Base-by-base conservation (phyloP, 2,329 filamentous ascomycete species). In the Calonectria pseudoturangicola region DNA sequence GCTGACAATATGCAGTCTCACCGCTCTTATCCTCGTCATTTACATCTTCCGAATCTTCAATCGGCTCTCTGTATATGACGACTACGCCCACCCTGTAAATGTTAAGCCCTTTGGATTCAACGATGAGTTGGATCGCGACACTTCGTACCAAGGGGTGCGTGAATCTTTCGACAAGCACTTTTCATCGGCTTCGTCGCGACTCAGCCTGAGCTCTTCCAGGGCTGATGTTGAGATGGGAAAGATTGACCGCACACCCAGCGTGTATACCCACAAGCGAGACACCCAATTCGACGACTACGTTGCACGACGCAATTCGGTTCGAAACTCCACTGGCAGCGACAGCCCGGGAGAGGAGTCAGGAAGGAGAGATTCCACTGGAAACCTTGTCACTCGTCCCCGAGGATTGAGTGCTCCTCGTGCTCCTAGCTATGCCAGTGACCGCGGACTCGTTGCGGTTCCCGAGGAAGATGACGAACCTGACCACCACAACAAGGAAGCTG, bases 1-100 rank as follows among this genome's bases (percentile, higher is more conserved):
- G 25, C 70, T 75, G 70, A 76, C 73, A 45, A n/a, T 8, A 33
- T 15, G 39, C 3, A 66, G 77, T 68, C 60, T 86, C 70, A 84
- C 85, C 36, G 85, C 87, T 21, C 70, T 87, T n/a, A 75, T 83
- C 25, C 83, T 88, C 15, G 81, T 86, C 48, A 77, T 87, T 51
- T 90, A 91, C 80, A 82, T 88, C 25, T 75, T 88, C 65, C 76
- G 83, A 62, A 85, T 83, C 33, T 89, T 89, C 81, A 87, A 86
- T 64, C 86, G 87, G 18, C 81, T 89, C 15, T 81, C 86, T 25
- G 79, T 83, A 36, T 88, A 88, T 77, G 87, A 90, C 76, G 86
- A 89, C 75, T 88, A 90, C 74, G 82, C 86, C 72, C 84, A 88
- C 47, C 85, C 88, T 10, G 82, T 84, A 72, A 88, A 89, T 80